Percentiles rank a stretch among this genome's conserved stretches.
Conservation (phyloP, 495 filamentous ascomycete genomes). For the Rusavskia elegans region DNA sequence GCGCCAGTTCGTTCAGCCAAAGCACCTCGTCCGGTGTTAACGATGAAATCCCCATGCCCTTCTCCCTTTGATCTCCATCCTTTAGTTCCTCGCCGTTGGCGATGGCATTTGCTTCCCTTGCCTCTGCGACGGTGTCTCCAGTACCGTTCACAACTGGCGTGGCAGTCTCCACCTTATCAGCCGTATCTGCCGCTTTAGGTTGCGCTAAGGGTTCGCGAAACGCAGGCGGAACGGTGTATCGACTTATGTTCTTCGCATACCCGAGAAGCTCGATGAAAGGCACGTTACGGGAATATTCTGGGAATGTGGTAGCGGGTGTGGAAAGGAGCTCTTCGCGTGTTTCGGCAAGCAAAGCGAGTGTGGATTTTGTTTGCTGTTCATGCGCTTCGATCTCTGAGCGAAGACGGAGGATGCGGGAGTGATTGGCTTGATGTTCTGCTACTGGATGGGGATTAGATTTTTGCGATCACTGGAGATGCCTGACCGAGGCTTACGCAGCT, state of each 20-base stretch:
- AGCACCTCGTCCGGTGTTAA: slow-evolving; percentile 19
- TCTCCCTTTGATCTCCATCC: slow-evolving; percentile 9
- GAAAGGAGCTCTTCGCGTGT: slow-evolving; percentile 50
- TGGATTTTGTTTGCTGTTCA: slow-evolving; percentile 45
- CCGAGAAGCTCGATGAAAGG: slow-evolving; percentile 49
- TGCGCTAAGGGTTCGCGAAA: slow-evolving; percentile 14
- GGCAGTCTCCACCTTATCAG: slow-evolving; percentile 7
- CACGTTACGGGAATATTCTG: slow-evolving; percentile 25
- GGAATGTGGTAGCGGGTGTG: slow-evolving; percentile 36
- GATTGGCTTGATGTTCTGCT: slow-evolving; percentile 50
- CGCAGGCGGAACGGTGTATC: slow-evolving; percentile 53
- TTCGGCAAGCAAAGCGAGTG: slow-evolving; percentile 41
- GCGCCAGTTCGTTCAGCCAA: slow-evolving; percentile 34
- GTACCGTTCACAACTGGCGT: slow-evolving; percentile 2
- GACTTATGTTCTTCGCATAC: slow-evolving; percentile 58
- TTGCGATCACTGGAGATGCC: background rate
- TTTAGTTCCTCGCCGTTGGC: background rate
- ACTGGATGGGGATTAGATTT: slow-evolving; percentile 24
- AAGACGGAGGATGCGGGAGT: slow-evolving; percentile 44
- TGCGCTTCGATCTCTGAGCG: slow-evolving; percentile 39
- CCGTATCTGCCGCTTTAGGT: slow-evolving; percentile 9
- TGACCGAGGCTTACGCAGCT: slow-evolving; percentile 30
- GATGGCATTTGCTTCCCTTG: background rate
- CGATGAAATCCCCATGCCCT: slow-evolving; percentile 11
- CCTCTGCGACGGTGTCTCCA: slow-evolving; percentile 9